phyloP scores from a whole-genome alignment of 2,329 filamentous ascomycete species.

The Alternaria consortialis region DNA sequence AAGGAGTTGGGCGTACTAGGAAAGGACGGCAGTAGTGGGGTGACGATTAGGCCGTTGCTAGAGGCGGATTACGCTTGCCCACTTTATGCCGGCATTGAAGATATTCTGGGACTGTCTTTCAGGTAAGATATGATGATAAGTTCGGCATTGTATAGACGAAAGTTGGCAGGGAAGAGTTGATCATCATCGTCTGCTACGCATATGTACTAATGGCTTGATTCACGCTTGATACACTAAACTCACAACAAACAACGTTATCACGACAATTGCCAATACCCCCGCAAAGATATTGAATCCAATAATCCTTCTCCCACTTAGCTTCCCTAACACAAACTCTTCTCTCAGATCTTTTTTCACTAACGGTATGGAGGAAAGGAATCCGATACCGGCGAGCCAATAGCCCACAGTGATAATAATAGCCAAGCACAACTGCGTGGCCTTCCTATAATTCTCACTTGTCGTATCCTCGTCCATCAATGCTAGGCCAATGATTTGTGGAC shows the following conservation, averaged over 20 bases:
- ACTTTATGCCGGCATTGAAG: constrained; percentile 13
- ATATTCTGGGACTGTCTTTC: constrained; percentile 14
- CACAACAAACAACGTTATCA: neutral
- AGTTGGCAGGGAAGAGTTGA: neutral
- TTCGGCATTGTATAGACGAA: neutral
- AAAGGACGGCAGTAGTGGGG: constrained; percentile 12
- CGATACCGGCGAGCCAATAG: neutral
- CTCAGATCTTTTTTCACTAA: neutral
- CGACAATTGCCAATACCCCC: neutral
- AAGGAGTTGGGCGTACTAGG: constrained; percentile 22
- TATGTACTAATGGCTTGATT: rapidly evolving
- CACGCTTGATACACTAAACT: neutral
- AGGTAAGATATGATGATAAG: neutral
- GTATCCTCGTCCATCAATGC: neutral
- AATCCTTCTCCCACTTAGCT: neutral
- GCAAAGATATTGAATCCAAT: neutral
- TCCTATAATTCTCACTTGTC: neutral
- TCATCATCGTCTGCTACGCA: neutral
- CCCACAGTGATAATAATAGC: neutral
- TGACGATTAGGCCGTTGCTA: constrained; percentile 10
- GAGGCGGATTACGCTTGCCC: constrained; percentile 21
- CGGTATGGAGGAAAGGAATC: neutral
- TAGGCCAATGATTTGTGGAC: neutral
- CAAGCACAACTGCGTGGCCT: neutral
- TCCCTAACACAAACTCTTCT: neutral